These are phyloP conservation scores for Fragilariopsis cylindrus DNA, from an alignment of 108 stramenopile species.

Conservation along the genomic window DNA sequence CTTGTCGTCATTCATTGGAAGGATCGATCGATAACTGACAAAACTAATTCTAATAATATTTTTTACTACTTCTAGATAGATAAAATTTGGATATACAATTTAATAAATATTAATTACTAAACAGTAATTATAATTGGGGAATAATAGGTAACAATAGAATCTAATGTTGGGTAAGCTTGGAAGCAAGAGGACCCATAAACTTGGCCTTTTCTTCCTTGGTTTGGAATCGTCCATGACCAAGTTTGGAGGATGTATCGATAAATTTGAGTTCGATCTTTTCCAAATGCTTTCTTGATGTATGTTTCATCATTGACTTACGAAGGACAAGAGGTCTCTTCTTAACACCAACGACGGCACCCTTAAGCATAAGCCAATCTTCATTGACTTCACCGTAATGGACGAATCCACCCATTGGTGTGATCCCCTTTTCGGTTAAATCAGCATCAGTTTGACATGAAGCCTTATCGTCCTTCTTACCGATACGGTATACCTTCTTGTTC, in stretches of 20 bases:
- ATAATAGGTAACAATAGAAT: no score
- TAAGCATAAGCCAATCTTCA: constrained; percentile 99
- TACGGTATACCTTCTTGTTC: constrained; percentile 99
- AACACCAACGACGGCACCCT: constrained; percentile 97
- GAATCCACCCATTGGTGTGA: constrained; percentile 99
- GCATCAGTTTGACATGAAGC: constrained; percentile 93
- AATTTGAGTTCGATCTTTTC: constrained; percentile 97
- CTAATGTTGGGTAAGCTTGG: constrained; percentile 51
- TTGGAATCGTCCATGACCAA: constrained; percentile 99
- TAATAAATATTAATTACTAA: no score
- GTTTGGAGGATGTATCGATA: constrained; percentile 99
- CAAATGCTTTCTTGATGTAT: constrained; percentile 91
- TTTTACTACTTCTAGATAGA: no score
- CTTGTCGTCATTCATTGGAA: no score
- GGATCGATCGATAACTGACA: no score
- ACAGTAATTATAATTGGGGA: no score
- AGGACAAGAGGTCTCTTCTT: constrained; percentile 98
- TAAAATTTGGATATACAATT: no score
- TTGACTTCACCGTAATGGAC: constrained; percentile 95
- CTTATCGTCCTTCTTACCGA: constrained; percentile 97
- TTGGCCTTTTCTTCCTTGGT: constrained; percentile 98
- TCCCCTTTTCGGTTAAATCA: constrained; percentile 98
- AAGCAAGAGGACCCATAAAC: constrained; percentile 98
- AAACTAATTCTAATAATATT: no score
- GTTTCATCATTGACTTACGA: constrained; percentile 95